Percentiles rank a stretch among this genome's conserved stretches.
phyloP scores from a whole-genome alignment of 192 early-diverging fungal genomes.

The Pilaira anomala region DNA sequence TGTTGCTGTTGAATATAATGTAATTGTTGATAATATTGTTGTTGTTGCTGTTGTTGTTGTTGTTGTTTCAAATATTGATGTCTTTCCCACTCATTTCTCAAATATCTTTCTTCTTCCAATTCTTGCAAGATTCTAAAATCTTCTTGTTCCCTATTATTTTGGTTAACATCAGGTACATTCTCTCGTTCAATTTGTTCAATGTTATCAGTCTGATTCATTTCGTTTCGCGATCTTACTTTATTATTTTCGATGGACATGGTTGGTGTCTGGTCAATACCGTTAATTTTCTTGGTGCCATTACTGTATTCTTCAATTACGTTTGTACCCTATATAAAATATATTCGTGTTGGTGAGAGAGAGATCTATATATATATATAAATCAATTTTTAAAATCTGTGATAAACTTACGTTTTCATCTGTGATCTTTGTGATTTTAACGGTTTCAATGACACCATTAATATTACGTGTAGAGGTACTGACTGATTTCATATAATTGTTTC shows the following conservation, averaged over 20 bases:
- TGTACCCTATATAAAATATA: slow-evolving; percentile 2
- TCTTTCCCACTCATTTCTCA: background rate
- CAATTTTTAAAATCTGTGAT: background rate
- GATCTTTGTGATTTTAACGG: slow-evolving; percentile 16
- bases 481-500: background rate
- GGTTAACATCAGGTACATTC: background rate
- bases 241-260: too few relatives aligned
- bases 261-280: background rate
- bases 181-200: background rate
- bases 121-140: background rate
- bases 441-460: slow-evolving; percentile 18
- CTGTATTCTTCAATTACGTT: slow-evolving; percentile 11
- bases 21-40: background rate
- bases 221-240: too few relatives aligned
- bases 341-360: too few relatives aligned
- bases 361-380: too few relatives aligned
- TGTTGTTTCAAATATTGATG: background rate
- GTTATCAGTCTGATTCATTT: too few relatives aligned
- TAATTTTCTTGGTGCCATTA: background rate
- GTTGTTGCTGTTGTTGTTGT: background rate
- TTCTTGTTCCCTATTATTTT: background rate
- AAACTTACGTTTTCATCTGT: slow-evolving; percentile 15
- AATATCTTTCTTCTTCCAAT: background rate
- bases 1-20: background rate
- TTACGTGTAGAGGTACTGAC: slow-evolving; percentile 9